Conservation (phyloP, 169 alveolate species). For the Plasmodium yoelii region DNA sequence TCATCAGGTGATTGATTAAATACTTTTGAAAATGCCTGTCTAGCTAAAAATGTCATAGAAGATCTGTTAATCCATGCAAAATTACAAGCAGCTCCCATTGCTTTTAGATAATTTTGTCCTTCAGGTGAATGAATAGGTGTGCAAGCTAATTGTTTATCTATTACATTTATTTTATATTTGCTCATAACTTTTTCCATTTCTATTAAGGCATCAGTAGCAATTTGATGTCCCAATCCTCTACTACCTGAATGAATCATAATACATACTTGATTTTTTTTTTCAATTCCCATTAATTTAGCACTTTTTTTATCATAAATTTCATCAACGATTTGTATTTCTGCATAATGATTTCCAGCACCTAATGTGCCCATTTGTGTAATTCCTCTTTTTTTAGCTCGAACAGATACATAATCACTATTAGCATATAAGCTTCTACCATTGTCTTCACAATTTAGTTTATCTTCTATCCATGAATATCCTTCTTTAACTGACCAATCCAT, state of each 20-base stretch:
- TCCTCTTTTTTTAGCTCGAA: slow-evolving; percentile 90
- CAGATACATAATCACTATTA: slow-evolving; percentile 88
- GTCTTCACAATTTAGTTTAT: slow-evolving; percentile 89
- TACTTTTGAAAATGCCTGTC: slow-evolving; percentile 82
- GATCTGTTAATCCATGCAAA: slow-evolving; percentile 93
- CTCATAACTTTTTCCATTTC: slow-evolving; percentile 88
- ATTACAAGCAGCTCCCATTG: slow-evolving; percentile 93
- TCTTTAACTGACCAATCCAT: slow-evolving; percentile 87
- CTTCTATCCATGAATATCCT: slow-evolving; percentile 90
- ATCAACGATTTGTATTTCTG: slow-evolving; percentile 91
- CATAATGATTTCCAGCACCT: slow-evolving; percentile 94
- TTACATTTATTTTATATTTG: slow-evolving; percentile 78
- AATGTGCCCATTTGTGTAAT: slow-evolving; percentile 93
- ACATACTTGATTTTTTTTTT: slow-evolving; percentile 86
- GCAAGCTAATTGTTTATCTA: slow-evolving; percentile 92
- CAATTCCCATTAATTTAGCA: slow-evolving; percentile 91
- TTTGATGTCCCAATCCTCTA: slow-evolving; percentile 93
- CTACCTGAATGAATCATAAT: slow-evolving; percentile 93
- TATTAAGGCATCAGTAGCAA: slow-evolving; percentile 89
- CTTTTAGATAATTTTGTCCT: slow-evolving; percentile 89
- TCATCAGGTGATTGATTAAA: slow-evolving; percentile 90
- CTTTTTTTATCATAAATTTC: slow-evolving; percentile 88
- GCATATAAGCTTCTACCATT: slow-evolving; percentile 91
- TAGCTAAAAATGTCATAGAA: slow-evolving; percentile 81
- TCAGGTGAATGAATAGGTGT: slow-evolving; percentile 87